Conservation (phyloP, 202 grass and related monocot genomes). For the Schoenoplectus tabernaemontani region DNA sequence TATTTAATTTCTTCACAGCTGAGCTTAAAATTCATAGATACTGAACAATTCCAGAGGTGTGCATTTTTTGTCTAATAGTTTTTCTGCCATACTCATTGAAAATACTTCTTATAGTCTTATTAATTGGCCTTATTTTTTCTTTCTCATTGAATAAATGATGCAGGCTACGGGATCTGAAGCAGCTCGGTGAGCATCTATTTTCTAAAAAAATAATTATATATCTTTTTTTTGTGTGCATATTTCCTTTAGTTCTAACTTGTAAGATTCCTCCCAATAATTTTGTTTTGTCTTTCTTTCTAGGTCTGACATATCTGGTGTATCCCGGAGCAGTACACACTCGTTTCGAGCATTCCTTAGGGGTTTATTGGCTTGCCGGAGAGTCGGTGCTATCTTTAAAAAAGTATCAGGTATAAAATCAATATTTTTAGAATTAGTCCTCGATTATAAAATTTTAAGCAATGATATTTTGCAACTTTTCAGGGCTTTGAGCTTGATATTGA, state of each 20-base stretch:
- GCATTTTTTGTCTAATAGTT: not conserved
- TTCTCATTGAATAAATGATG: conserved; percentile 33
- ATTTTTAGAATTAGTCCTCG: not conserved
- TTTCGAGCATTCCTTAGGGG: conserved; percentile 92
- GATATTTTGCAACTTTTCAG: conserved; percentile 31
- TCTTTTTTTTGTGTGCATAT: not conserved
- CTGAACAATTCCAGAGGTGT: conserved; percentile 87
- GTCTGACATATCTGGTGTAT: conserved; percentile 82
- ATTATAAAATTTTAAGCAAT: not conserved
- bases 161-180: conserved; percentile 86
- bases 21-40: conserved; percentile 82
- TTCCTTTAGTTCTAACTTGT: not conserved
- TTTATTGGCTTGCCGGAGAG: conserved; percentile 68
- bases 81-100: not conserved
- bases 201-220: not conserved
- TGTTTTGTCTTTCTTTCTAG: conserved; percentile 27
- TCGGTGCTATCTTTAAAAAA: conserved; percentile 47
- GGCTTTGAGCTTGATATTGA: conserved; percentile 73
- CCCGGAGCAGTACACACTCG: conserved; percentile 81
- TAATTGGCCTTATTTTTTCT: too few species aligned
- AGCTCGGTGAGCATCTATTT: conserved; percentile 57
- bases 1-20: conserved; percentile 40
- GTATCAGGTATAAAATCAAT: conserved; percentile 60
- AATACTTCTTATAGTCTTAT: too few species aligned
- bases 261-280: not conserved